Evolutionary conservation across 306 rosid genomes (phyloP).

Genomic region (Cucurbita moschata): DNA sequence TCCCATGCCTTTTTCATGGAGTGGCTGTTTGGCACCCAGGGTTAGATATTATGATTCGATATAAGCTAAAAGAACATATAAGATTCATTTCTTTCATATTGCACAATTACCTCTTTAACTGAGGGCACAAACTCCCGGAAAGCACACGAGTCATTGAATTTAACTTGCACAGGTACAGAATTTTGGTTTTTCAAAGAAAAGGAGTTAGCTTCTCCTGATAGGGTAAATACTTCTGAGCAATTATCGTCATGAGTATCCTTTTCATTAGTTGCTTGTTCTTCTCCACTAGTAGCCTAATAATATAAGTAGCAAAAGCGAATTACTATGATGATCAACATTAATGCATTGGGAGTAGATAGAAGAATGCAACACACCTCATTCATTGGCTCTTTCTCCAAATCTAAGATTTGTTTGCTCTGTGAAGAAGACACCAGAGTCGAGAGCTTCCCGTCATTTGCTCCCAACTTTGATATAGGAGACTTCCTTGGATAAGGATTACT

Average conservation of each 20-base stretch:
- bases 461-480: conserved; percentile 35
- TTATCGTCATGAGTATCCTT: conserved; percentile 39
- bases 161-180: conserved; percentile 21
- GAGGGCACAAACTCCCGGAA: conserved; percentile 55
- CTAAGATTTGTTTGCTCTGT: conserved; percentile 36
- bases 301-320: conserved; percentile 6
- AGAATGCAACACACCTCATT: conserved; percentile 43
- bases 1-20: conserved; percentile 31
- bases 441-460: conserved; percentile 52
- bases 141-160: conserved; percentile 23
- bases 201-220: conserved; percentile 48
- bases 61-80: conserved; percentile 27
- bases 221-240: conserved; percentile 31
- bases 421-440: conserved; percentile 34
- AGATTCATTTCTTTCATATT: conserved; percentile 35
- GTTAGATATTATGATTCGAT: conserved; percentile 26
- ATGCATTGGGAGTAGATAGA: conserved; percentile 1
- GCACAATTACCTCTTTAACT: conserved; percentile 26
- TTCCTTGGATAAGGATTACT: conserved; percentile 93
- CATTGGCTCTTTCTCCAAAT: conserved; percentile 54
- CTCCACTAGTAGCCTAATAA: conserved; percentile 36
- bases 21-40: conserved; percentile 23
- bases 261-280: conserved; percentile 25
- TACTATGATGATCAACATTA: not conserved
- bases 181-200: conserved; percentile 42